Percentiles rank a stretch among this genome's conserved stretches.
phyloP scores from a whole-genome alignment of 805 yeast species.

The Candida taoyuanica region DNA sequence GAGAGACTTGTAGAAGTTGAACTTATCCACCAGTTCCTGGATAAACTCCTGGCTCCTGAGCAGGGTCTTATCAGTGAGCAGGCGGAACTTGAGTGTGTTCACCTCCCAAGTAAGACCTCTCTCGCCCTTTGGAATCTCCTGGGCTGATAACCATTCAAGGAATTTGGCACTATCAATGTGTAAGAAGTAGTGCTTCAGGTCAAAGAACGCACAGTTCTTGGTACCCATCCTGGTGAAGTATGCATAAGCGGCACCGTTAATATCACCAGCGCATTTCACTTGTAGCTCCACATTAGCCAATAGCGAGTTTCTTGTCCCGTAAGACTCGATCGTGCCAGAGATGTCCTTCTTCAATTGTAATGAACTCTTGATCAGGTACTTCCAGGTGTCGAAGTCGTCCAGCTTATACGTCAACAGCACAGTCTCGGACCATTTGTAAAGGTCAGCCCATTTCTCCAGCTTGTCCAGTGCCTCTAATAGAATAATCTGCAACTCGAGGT shows the following conservation, averaged over 20 bases:
- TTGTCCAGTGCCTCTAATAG: conserved; percentile 44
- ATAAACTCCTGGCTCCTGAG: conserved; percentile 26
- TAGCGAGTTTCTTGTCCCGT: conserved; percentile 49
- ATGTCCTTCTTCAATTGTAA: conserved; percentile 32
- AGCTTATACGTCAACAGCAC: conserved; percentile 45
- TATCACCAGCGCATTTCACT: conserved; percentile 14
- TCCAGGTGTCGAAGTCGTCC: conserved; percentile 80
- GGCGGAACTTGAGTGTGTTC: conserved; percentile 46
- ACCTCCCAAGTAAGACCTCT: conserved; percentile 30
- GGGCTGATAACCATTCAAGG: conserved; percentile 22
- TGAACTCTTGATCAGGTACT: conserved; percentile 45
- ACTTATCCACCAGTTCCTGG: conserved; percentile 34
- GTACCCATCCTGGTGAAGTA: conserved; percentile 41
- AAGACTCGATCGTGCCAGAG: conserved; percentile 29
- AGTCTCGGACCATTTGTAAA: conserved; percentile 36
- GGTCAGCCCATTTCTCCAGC: conserved; percentile 37
- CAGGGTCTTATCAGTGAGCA: conserved; percentile 25
- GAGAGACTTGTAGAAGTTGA: conserved; percentile 34
- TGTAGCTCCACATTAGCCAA: conserved; percentile 49
- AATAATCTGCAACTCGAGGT: conserved; percentile 59
- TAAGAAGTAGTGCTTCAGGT: conserved; percentile 38
- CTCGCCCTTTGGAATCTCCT: conserved; percentile 19
- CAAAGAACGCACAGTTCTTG: conserved; percentile 64
- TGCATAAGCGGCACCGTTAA: conserved; percentile 29
- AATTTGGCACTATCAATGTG: conserved; percentile 15